Evolutionary conservation across 2,329 filamentous ascomycete genomes (phyloP).

Genomic region (Colletotrichum limetticola): DNA sequence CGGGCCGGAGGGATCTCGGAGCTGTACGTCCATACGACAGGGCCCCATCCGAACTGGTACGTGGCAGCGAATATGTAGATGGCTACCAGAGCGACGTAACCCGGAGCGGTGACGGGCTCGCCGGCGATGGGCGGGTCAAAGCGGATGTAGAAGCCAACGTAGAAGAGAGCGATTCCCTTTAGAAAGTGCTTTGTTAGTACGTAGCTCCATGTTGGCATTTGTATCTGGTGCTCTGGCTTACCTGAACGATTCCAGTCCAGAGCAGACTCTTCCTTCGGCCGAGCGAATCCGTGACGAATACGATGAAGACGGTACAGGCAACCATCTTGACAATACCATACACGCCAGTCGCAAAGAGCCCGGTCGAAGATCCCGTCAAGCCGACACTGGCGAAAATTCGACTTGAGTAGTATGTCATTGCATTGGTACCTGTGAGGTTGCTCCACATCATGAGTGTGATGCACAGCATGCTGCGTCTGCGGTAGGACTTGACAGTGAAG

Average conservation of each 20-base stretch:
- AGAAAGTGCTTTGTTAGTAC: not conserved
- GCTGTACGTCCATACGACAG: slow-evolving; percentile 56
- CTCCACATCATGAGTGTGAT: slow-evolving; percentile 37
- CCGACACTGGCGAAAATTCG: slow-evolving; percentile 74
- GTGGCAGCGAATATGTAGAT: slow-evolving; percentile 69
- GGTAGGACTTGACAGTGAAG: slow-evolving; percentile 31
- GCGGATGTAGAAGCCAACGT: slow-evolving; percentile 67
- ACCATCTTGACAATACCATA: slow-evolving; percentile 69
- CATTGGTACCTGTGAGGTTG: slow-evolving; percentile 45
- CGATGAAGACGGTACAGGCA: slow-evolving; percentile 34
- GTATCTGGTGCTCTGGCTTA: not conserved
- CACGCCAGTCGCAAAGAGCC: slow-evolving; percentile 71
- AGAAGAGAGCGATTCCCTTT: slow-evolving; percentile 45
- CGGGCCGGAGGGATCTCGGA: slow-evolving; percentile 64
- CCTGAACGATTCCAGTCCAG: slow-evolving; percentile 37
- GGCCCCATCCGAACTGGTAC: slow-evolving; percentile 53
- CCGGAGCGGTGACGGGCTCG: slow-evolving; percentile 50
- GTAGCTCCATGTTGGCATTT: not conserved
- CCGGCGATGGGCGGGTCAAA: slow-evolving; percentile 59
- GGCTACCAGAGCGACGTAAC: slow-evolving; percentile 73
- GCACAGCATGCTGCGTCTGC: slow-evolving; percentile 24
- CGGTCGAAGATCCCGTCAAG: slow-evolving; percentile 65
- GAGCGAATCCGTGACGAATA: slow-evolving; percentile 38
- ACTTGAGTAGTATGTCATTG: slow-evolving; percentile 53
- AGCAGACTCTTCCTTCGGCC: slow-evolving; percentile 40